Evolutionary conservation across 345 rosid genomes (phyloP).

Genomic region (Aurinia saxatilis): DNA sequence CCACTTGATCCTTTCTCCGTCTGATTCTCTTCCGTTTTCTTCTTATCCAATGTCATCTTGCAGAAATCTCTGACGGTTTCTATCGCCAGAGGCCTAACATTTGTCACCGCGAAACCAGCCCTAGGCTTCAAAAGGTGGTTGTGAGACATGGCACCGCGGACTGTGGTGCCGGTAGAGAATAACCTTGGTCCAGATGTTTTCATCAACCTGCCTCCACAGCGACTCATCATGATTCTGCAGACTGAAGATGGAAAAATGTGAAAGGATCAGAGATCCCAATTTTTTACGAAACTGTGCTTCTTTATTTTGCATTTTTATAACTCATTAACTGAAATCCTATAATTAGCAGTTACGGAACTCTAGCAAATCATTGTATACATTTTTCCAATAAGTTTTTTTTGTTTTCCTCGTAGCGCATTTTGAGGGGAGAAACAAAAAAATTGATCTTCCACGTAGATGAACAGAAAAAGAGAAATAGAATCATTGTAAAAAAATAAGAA

Average conservation of each 20-base stretch:
- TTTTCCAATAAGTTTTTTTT: too few species aligned
- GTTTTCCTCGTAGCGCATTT: too few species aligned
- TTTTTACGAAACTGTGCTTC: neutral
- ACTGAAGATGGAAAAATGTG: neutral
- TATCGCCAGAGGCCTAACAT: neutral
- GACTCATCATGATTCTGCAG: constrained; percentile 17
- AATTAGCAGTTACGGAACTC: constrained; percentile 4
- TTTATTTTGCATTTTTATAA: neutral
- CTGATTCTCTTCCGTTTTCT: neutral
- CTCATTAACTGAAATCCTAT: neutral
- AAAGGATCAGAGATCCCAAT: neutral
- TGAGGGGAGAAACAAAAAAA: too few species aligned
- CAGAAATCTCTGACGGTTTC: constrained; percentile 5
- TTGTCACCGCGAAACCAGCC: neutral
- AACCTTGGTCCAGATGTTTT: neutral
- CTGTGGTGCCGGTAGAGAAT: neutral
- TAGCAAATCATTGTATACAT: constrained; percentile 5
- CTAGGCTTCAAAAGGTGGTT: neutral
- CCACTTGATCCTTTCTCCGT: neutral
- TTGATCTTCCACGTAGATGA: too few species aligned
- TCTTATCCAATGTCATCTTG: constrained; percentile 23
- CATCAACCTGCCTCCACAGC: constrained; percentile 7
- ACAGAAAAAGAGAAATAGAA: neutral
- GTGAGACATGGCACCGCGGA: neutral
- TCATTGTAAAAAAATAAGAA: neutral